Evolutionary conservation across 2,329 filamentous ascomycete genomes (phyloP).

Genomic region (Phyllosticta capitalensis): DNA sequence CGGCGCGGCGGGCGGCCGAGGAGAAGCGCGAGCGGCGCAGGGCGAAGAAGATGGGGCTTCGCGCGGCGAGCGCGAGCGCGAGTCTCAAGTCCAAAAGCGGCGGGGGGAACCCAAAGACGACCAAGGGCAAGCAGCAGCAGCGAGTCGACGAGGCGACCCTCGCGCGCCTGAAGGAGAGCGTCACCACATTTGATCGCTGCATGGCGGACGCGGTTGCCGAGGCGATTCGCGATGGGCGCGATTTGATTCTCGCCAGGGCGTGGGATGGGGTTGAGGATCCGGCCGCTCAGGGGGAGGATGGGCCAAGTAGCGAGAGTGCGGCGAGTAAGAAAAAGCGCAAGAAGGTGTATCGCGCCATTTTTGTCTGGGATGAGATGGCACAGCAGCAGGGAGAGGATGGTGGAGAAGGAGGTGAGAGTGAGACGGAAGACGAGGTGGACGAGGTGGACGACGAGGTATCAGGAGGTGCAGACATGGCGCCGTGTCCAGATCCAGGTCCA

Average conservation of each 20-base stretch:
- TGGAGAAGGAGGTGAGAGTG: too few species aligned
- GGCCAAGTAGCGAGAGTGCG: neutral
- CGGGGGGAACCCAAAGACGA: neutral
- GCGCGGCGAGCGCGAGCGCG: too few species aligned
- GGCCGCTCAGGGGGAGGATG: neutral
- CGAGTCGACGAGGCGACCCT: neutral
- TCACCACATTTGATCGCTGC: neutral
- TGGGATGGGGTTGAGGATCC: neutral
- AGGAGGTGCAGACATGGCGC: neutral
- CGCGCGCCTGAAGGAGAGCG: neutral
- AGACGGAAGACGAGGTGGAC: too few species aligned
- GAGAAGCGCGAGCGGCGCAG: neutral
- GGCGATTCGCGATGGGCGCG: neutral
- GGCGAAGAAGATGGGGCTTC: neutral
- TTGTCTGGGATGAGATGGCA: neutral
- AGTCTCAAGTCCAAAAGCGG: neutral
- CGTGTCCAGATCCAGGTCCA: neutral
- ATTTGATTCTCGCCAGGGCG: neutral
- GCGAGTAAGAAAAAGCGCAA: neutral
- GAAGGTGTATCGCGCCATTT: neutral
- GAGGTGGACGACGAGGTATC: too few species aligned
- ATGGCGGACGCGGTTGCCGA: neutral
- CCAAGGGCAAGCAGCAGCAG: neutral
- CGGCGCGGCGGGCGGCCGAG: neutral
- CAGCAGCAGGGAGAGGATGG: neutral